Conservation (phyloP, 805 yeast species). For the Barnettozyma sucrosica region DNA sequence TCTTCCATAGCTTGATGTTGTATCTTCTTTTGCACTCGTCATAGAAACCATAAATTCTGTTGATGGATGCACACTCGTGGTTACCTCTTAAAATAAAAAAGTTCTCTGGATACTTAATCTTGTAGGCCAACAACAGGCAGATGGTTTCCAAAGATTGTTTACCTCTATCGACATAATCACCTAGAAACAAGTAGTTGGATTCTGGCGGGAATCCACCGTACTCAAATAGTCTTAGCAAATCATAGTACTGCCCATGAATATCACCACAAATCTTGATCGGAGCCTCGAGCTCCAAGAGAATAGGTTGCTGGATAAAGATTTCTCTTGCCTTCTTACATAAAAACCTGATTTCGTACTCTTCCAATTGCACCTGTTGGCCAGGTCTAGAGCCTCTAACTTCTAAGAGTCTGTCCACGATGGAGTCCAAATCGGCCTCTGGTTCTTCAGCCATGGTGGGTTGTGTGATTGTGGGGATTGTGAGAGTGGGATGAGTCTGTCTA, state of each 20-base stretch:
- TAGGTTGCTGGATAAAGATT: conserved; percentile 96
- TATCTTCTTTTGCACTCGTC: conserved; percentile 98
- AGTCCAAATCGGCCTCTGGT: conserved; percentile 90
- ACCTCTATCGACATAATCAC: conserved; percentile 98
- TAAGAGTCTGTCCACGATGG: conserved; percentile 91
- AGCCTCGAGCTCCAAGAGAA: conserved; percentile 90
- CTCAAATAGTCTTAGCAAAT: conserved; percentile 88
- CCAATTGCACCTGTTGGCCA: conserved; percentile 91
- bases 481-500: neutral
- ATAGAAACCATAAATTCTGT: conserved; percentile 95
- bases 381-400: conserved; percentile 99
- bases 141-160: conserved; percentile 95
- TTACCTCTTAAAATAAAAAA: conserved; percentile 95
- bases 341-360: conserved; percentile 90
- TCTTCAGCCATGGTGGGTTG: conserved; percentile 32
- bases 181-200: conserved; percentile 90
- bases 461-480: conserved; percentile 6
- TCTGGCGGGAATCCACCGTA: conserved; percentile 99
- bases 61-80: conserved; percentile 97
- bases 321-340: conserved; percentile 97
- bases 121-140: conserved; percentile 88
- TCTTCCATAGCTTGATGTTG: conserved; percentile 97
- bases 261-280: conserved; percentile 96
- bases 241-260: conserved; percentile 97
- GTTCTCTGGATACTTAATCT: conserved; percentile 97